Base-by-base conservation (phyloP, 306 rosid genomes). In the Dalbergia cochinchinensis region DNA sequence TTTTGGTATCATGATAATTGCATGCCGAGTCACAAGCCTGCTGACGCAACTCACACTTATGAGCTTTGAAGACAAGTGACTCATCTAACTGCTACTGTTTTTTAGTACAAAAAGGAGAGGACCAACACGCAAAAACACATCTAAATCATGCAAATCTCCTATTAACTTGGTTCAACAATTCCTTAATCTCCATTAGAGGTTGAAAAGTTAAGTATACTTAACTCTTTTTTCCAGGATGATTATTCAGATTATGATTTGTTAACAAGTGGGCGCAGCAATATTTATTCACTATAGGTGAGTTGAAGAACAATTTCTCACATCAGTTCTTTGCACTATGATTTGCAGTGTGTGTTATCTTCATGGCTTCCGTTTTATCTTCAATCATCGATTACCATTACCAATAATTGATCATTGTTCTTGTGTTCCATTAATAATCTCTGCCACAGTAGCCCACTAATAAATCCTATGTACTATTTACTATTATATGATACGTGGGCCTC, bases 321-420 rank as follows among this genome's bases (percentile, higher is more conserved):
- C 7, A 13, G 5, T 42, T 42, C 8, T 13, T 51, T 51, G 5
- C 57, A 13, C 55, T 14, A 50, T 11, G 55, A 50, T 11, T 50
- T 14, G 16, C 16, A 50, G 55, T 51, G 8, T 4, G 58, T 14
- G 58, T 4, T 51, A 18, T 51, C 58, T 15, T 51, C 58, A 51
- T 15, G 58, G 8, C 4, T 5, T 51, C 58, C 58, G 15, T 51
- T 13, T 51, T 12, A 3, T 35, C 22, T 34, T 50, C 48, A 33
- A 42, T 63, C 73, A 72, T 80, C 10, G 4, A 80, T 73, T 26
- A 14, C 61, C 79, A 64, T 80, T 9, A 72, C 6, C 31, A 53
- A 63, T 60, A 73, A 42, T 65, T 72, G 26, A 80, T 64, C 39
- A 65, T 37, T 11, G 62, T 51, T 65, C 15, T 26, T 26, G 31